Base-by-base conservation (phyloP, 768 basidiomycete genomes). In the Pleurotus platypus region DNA sequence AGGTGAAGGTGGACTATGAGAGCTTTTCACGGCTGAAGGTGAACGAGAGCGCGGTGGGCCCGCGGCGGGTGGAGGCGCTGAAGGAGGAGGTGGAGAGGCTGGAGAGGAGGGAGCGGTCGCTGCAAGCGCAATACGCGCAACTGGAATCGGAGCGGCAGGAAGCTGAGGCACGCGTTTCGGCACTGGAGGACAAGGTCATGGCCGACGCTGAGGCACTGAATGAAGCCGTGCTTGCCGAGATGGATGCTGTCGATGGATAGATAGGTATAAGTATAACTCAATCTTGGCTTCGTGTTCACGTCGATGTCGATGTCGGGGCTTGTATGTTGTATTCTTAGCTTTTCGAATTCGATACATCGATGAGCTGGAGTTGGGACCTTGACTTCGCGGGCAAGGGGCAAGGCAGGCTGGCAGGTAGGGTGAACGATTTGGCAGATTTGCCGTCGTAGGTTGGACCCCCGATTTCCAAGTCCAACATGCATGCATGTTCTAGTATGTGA, bases 91-190 rank as follows among this genome's bases (percentile, higher is more conserved):
- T 98, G 20, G 87, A 89, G 38, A 77, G 73, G 60, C 77, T 98
- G 26, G 88, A 92, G 68, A 74, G 78, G 58, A 78, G 90, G 62
- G 97, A 98, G 72, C 74, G 79, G 55, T 71, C 83, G 63, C 73
- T 97, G 62, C 97, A 99, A 72, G 81, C 81, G 62, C 75, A 84
- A 49, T 97, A 96, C 70, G 85, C 83, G n/a, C 94, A 94, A 63
- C 69, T 98, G 60, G 84, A 87, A 57, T 73, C 77, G 57, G 89
- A 94, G 72, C 76, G 83, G 63, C 72, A 79, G 49, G 87, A 88
- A 49, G 72, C 81, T 2, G 78, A 81, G 63, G 75, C 72, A 18
- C 78, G 86, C 47, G 78, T 92, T 30, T 78, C 77, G 3, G 71
- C 66, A 46, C 73, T 92, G 66, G 95, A 98, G 68, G 95, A 97